Conservation (phyloP, 2,329 filamentous ascomycete genomes). For the Sclerotinia borealis region DNA sequence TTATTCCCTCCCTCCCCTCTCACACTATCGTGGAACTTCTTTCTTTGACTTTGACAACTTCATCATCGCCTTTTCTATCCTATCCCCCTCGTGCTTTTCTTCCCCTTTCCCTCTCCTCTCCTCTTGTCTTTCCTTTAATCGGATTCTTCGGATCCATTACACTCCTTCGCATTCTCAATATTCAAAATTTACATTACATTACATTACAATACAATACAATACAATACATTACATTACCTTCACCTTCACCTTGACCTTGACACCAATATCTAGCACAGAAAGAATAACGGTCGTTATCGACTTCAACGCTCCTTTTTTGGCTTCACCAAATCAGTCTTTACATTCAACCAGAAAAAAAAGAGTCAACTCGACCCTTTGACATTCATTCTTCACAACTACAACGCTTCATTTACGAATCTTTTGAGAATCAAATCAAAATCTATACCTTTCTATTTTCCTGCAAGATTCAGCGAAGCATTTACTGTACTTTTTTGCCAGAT, state of each 20-base stretch:
- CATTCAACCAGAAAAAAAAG: slow-evolving; percentile 8
- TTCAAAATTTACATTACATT: slow-evolving; percentile 13
- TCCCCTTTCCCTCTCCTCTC: slow-evolving; percentile 30
- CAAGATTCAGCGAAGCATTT: slow-evolving; percentile 31
- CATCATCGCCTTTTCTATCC: slow-evolving; percentile 8
- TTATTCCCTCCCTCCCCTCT: slow-evolving; percentile 3
- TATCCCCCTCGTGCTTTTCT: slow-evolving; percentile 21
- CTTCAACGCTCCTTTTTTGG: neutral
- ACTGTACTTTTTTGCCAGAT: no score
- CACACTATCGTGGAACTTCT: slow-evolving; percentile 10
- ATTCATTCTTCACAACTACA: neutral
- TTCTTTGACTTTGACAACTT: slow-evolving; percentile 11
- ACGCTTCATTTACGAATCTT: slow-evolving; percentile 3
- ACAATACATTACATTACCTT: neutral
- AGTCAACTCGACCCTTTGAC: slow-evolving; percentile 3
- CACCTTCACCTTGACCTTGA: neutral
- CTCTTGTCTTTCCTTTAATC: slow-evolving; percentile 27
- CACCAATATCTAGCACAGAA: neutral
- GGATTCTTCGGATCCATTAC: slow-evolving; percentile 41
- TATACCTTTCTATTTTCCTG: slow-evolving; percentile 30
- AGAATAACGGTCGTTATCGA: neutral
- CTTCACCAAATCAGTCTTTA: slow-evolving; percentile 11
- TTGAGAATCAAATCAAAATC: slow-evolving; percentile 6
- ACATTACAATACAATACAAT: no score
- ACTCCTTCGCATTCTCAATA: slow-evolving; percentile 32